Conservation (phyloP, 306 rosid species). For the Psophocarpus tetragonolobus region DNA sequence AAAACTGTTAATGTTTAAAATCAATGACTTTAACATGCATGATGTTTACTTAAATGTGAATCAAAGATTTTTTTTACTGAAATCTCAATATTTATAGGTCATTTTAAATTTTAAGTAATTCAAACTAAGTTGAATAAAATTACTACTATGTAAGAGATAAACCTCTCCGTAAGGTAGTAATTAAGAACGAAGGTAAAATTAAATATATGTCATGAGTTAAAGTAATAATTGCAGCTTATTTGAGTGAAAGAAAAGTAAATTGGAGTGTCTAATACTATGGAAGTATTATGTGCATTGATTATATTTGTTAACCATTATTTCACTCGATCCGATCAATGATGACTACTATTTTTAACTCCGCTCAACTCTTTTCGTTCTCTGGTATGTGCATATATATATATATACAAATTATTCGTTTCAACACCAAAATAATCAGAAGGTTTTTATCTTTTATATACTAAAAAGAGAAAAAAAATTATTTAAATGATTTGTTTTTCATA, state of each 20-base stretch:
- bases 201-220: neutral
- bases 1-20: no score
- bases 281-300: neutral
- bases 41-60: neutral
- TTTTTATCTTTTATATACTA: neutral
- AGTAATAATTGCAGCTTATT: neutral
- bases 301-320: neutral
- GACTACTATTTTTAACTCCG: neutral
- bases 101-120: neutral
- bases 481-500: no score
- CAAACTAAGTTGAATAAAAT: neutral
- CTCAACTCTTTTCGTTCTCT: neutral
- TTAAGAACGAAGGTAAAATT: neutral
- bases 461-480: neutral
- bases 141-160: neutral
- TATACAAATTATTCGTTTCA: neutral
- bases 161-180: neutral
- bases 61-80: neutral
- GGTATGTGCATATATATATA: neutral
- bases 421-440: neutral
- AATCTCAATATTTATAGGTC: neutral
- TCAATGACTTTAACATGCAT: neutral
- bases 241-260: conserved; percentile 13
- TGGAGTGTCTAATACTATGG: neutral
- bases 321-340: neutral